Evolutionary conservation across 1,284 basidiomycete species (phyloP).

Genomic region (Tremellales sp.): DNA sequence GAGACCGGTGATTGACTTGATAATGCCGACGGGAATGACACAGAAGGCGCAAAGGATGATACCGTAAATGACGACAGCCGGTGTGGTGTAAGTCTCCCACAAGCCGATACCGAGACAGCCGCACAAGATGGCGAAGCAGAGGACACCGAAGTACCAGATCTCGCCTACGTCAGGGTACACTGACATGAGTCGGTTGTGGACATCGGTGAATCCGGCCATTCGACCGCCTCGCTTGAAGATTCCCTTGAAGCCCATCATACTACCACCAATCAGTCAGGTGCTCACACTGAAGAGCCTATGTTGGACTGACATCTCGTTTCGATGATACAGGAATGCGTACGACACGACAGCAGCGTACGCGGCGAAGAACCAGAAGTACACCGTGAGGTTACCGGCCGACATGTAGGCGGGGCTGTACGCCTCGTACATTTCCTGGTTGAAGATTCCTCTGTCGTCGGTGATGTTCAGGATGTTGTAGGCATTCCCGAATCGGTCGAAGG

Average conservation of each 20-base stretch:
- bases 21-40: conserved; percentile 49
- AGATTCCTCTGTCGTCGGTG: conserved; percentile 25
- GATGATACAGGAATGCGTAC: conserved; percentile 49
- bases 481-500: conserved; percentile 26
- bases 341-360: conserved; percentile 49
- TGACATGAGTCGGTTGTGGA: conserved; percentile 49
- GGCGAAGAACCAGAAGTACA: conserved; percentile 42
- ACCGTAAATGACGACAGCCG: conserved; percentile 52
- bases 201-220: conserved; percentile 11
- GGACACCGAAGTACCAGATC: conserved; percentile 67
- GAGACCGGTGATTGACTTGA: conserved; percentile 56
- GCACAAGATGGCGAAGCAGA: conserved; percentile 57
- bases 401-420: conserved; percentile 38
- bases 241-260: conserved; percentile 31
- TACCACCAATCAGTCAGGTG: background rate
- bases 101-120: conserved; percentile 38
- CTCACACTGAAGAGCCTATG: background rate
- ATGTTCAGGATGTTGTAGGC: conserved; percentile 42
- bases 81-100: conserved; percentile 62
- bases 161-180: conserved; percentile 74
- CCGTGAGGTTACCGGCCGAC: conserved; percentile 31
- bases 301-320: conserved; percentile 43
- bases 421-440: conserved; percentile 35
- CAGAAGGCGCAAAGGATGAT: conserved; percentile 20
- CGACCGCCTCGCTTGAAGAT: conserved; percentile 7